Conservation (phyloP, 73 alveolate species). For the Paraurostyla sp. region DNA sequence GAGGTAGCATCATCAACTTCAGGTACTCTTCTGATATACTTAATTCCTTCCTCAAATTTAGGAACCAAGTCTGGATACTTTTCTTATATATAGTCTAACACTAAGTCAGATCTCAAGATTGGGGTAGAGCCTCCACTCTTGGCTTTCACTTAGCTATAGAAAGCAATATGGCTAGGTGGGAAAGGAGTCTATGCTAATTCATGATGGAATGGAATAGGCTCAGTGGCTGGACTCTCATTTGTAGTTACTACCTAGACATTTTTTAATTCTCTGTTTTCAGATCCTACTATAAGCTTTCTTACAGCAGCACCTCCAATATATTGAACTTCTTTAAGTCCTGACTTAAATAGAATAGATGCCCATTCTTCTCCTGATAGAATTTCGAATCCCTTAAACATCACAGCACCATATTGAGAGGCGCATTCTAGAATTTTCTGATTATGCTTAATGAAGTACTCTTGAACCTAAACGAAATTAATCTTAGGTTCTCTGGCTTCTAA, state of each 20-base stretch:
- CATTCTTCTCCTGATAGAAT: conserved; percentile 48
- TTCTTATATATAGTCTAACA: not conserved
- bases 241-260: conserved; percentile 44
- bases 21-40: conserved; percentile 59
- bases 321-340: conserved; percentile 44
- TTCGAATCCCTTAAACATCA: conserved; percentile 50
- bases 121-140: conserved; percentile 59
- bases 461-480: conserved; percentile 12
- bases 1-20: conserved; percentile 53
- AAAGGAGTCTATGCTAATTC: conserved; percentile 53
- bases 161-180: conserved; percentile 45
- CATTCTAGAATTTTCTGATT: not conserved
- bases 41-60: conserved; percentile 51
- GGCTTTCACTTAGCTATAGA: conserved; percentile 35
- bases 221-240: conserved; percentile 46
- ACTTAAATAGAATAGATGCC: conserved; percentile 28
- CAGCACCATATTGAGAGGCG: conserved; percentile 55
- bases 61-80: conserved; percentile 46
- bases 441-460: conserved; percentile 33
- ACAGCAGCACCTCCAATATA: conserved; percentile 69
- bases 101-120: conserved; percentile 12
- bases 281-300: conserved; percentile 41
- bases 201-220: conserved; percentile 65
- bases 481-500: conserved; percentile 1
- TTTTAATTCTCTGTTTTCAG: not conserved